Percentiles rank a stretch among this genome's conserved stretches.
phyloP scores from a whole-genome alignment of 2,329 filamentous ascomycete species.

The Eurotiales sp. region DNA sequence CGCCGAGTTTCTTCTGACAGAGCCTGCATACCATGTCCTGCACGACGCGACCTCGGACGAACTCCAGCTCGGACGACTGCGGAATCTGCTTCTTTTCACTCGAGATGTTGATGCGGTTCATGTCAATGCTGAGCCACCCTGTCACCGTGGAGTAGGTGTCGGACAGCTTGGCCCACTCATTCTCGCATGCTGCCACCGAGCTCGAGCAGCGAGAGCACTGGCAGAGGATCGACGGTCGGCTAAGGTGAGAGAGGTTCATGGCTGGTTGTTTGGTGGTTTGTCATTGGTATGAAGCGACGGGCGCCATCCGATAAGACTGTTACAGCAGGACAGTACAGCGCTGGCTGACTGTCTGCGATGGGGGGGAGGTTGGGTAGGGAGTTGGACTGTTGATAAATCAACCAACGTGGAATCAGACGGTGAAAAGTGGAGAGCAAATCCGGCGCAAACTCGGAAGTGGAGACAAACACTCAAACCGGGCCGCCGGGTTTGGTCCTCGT shows the following conservation, averaged over 20 bases:
- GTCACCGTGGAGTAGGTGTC: conserved; percentile 34
- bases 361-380: too few relatives aligned
- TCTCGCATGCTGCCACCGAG: conserved; percentile 38
- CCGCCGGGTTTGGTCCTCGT: too few relatives aligned
- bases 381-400: too few relatives aligned
- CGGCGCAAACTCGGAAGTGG: too few relatives aligned
- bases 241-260: conserved; percentile 35
- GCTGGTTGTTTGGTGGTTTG: not conserved
- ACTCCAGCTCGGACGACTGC: conserved; percentile 31
- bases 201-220: conserved; percentile 39
- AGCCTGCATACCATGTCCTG: conserved; percentile 37
- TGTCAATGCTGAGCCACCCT: conserved; percentile 36
- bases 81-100: conserved; percentile 35
- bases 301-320: not conserved
- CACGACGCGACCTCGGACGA: conserved; percentile 32
- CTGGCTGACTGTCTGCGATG: not conserved
- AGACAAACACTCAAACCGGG: too few relatives aligned
- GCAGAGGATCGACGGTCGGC: conserved; percentile 35
- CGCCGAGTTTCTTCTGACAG: conserved; percentile 37
- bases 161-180: conserved; percentile 39
- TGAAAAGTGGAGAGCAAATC: too few relatives aligned
- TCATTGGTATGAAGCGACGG: not conserved
- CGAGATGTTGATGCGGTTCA: conserved; percentile 35
- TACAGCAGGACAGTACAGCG: not conserved
- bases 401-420: not conserved